These are phyloP conservation scores for Scenedesmus sp. DNA, from an alignment of 163 green algal species.

Conservation along the genomic window DNA sequence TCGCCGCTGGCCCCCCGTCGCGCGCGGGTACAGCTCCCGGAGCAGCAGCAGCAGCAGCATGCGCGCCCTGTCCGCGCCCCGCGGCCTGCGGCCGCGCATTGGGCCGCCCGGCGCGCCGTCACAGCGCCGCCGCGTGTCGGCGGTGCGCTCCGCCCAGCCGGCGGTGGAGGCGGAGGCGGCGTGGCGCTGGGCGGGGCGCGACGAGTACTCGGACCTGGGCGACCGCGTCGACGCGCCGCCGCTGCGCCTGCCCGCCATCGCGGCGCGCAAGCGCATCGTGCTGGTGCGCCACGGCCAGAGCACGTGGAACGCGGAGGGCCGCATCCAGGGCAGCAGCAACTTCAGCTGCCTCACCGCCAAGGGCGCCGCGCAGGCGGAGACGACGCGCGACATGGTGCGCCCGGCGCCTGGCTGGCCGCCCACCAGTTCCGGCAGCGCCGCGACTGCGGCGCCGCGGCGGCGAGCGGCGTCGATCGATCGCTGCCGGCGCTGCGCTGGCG, in stretches of 20 bases:
- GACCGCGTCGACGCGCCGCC: slow-evolving; percentile 57
- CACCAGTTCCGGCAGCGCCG: neutral
- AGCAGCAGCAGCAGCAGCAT: no score
- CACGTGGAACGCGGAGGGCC: slow-evolving; percentile 91
- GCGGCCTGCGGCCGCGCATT: no score
- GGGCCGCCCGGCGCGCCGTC: neutral
- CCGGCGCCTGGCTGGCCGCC: neutral
- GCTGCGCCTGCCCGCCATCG: slow-evolving; percentile 65
- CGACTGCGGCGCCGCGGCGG: neutral
- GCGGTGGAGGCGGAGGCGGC: neutral
- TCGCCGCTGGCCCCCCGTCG: no score
- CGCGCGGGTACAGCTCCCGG: no score
- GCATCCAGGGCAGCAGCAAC: slow-evolving; percentile 89
- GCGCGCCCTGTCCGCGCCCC: no score
- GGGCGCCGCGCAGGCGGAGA: slow-evolving; percentile 77
- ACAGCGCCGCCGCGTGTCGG: no score
- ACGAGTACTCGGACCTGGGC: slow-evolving; percentile 31
- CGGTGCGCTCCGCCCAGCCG: no score
- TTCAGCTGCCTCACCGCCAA: slow-evolving; percentile 85
- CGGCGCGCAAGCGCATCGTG: slow-evolving; percentile 56
- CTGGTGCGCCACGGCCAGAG: slow-evolving; percentile 92
- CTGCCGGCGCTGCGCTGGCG: neutral
- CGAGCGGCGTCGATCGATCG: neutral
- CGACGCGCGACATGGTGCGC: slow-evolving; percentile 71
- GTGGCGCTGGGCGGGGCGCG: slow-evolving; percentile 13